Evolutionary conservation across 1,284 basidiomycete species (phyloP), one percentile per base, ranked within the genome.

Genomic region (Neonothopanus nambi): DNA sequence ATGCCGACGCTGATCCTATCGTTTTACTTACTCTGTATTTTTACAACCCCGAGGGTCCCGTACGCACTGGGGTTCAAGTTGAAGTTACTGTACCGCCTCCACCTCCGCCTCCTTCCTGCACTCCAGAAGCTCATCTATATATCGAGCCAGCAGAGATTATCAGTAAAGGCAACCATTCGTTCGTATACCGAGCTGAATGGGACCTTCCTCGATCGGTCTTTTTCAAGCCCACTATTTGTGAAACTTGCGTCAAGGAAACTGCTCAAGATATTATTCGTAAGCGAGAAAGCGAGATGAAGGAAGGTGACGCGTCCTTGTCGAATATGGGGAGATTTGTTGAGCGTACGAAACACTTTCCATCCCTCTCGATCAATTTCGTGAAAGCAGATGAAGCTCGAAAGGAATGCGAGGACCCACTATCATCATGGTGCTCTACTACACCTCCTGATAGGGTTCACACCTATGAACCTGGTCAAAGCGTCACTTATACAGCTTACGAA

Each of bases 121-220:
- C n/a, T n/a, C n/a, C n/a, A n/a, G n/a, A n/a, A n/a, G n/a, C n/a
- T n/a, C 61, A 65, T 55, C 51, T 65, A 8, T 66, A 64, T 50
- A 55, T 66, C 37, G 47, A 60, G 1, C 57, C 59, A 6, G 38
- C 43, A 7, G 40, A 60, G 8, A 51, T 39, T 12, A 50, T 60
- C 18, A 62, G 63, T 5, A 30, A 41, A 20, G 65, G 65, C 2
- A 49, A 65, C 44, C 65, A 65, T 41, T 66, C 65, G 1, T 52
- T 54, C 33, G 62, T 63, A 4, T 66, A 64, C 42, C 47, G 54
- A 13, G 65, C 57, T 1, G 61, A 65, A 46, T 57, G 55, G 49
- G 63, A 66, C 48, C 48, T 66, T 24, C 65, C 63, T 3, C 59
- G 62, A 5, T 38, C 51, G 12, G 21, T 58, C 42, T 56, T 66